A percentile compares a stretch with the other conserved stretches of the same genome.
These are phyloP conservation scores for Fomitopsis serialis DNA, from an alignment of 768 basidiomycete species.

Conservation along the genomic window DNA sequence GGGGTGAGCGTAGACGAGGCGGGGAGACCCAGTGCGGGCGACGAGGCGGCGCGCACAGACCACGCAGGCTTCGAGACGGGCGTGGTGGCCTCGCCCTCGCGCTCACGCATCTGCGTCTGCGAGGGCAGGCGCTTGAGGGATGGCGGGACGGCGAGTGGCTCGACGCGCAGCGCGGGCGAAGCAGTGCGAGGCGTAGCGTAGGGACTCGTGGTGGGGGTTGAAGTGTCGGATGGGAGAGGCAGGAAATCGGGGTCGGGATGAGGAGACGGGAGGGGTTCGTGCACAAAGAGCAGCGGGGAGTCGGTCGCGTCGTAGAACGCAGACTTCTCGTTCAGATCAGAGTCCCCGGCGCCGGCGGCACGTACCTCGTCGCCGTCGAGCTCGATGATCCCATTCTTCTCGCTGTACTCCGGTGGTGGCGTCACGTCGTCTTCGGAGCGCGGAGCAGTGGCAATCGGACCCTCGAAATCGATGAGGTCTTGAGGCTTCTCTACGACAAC, in stretches of 20 bases:
- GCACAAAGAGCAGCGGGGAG: conserved; percentile 9
- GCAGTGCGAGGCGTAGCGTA: background rate
- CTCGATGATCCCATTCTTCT: too few species aligned
- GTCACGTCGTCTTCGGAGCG: too few species aligned
- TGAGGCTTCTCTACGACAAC: background rate
- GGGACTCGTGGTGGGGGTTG: too few species aligned
- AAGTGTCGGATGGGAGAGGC: too few species aligned
- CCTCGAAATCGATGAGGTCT: background rate
- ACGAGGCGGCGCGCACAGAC: too few species aligned
- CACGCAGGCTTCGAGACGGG: conserved; percentile 23
- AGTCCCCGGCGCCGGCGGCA: conserved; percentile 8
- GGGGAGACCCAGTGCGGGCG: conserved; percentile 33
- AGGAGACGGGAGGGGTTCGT: too few species aligned
- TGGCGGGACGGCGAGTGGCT: background rate
- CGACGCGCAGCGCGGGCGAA: conserved; percentile 2
- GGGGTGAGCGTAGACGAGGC: background rate
- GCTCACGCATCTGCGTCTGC: conserved; percentile 19
- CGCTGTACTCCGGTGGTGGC: too few species aligned
- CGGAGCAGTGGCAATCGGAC: background rate
- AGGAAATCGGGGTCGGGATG: conserved; percentile 41
- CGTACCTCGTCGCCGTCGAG: too few species aligned
- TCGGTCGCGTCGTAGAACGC: conserved; percentile 17
- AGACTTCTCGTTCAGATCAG: conserved; percentile 15
- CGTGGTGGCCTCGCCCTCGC: background rate
- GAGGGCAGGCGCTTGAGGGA: conserved; percentile 13